Evolutionary conservation across 1,139 yeast species (phyloP), one percentile per base, ranked within the genome.

Genomic region (Lodderomyces parapsilosis): DNA sequence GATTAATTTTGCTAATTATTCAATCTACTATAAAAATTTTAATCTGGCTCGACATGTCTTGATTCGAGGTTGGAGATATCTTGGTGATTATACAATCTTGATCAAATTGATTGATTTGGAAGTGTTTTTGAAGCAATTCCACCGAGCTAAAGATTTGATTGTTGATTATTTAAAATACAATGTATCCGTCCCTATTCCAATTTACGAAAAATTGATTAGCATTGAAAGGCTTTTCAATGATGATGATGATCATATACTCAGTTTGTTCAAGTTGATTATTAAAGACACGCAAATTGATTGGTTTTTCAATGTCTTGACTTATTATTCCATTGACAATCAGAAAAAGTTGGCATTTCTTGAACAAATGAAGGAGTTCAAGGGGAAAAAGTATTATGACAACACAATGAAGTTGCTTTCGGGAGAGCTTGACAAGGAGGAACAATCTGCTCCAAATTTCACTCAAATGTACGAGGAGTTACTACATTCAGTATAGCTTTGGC

Each of bases 1-100:
- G 91, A 57, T 83, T 20, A 74, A 80, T 41, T 84, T 79, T 54
- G 64, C 80, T 1, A 73, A 86, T 51, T 77, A 62, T 50, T 63
- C 65, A 39, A 53, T 77, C 1, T 55, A 58, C 30, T 46, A 55
- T 13, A 58, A 62, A 15, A 53, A 66, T 18, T 47, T 60, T 15
- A 60, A 60, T 11, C 50, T 55, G 9, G 80, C 82, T 0, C 63
- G 65, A 38, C 61, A 63, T 17, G 46, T 74, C 0, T 49, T 80
- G 9, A 48, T 57, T n/a, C 58, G 61, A 45, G 76, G 74, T 1
- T 52, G 63, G 2, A 51, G 59, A 0, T 55, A 57, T 25, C 52
- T 56, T 25, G 50, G 50, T 9, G 50, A 62, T 36, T 45, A 55
- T 37, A 54, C 55, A 20, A 41, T 73, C 3, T 49, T 70, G 7